Base-by-base conservation (phyloP, 1,139 yeast species). In the Diutina ranongensis region DNA sequence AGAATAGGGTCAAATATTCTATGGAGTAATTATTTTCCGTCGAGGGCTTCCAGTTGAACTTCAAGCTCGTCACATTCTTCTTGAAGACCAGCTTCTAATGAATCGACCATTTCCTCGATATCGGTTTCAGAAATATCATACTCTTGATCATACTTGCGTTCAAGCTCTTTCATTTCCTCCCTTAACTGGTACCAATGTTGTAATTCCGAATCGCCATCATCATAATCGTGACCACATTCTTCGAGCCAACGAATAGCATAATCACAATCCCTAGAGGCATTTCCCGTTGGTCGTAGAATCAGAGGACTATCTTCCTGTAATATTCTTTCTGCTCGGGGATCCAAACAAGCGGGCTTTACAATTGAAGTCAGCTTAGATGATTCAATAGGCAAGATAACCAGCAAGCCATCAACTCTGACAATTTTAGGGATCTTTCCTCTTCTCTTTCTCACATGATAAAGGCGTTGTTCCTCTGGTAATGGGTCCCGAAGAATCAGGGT, bases 401-500 rank as follows among this genome's bases (percentile, higher is more conserved):
- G 40, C 8, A 35, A 13, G 12, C 40, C 40, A 35, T 35, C 40
- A 15, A 20, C n/a, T 13, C 40, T 27, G 7, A 35, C 40, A 19
- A 35, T 18, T 21, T 35, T 18, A 21, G 40, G 27, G 5, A 19
- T 20, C 16, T 22, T 21, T 12, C 40, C 40, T 7, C 21, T 22
- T 4, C 15, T 19, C 1, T 21, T 5, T 20, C 16, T 18, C 3
- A 38, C 18, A 8, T 22, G 42, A 9, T 78, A 78, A 40, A 80
- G 57, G 2, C 71, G 61, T 25, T 65, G 72, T 52, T 80, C 88
- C 45, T 72, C 73, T 1, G 57, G 57, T 32, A 76, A 76, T 2
- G 84, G 78, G 57, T 80, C 87, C 51, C 80, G 70, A 31, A 82
- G 63, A 35, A 81, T 61, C n/a, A 69, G 62, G 4, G 82, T 78